Evolutionary conservation across 768 basidiomycete genomes (phyloP).

Genomic region (Leccinum fibrillosum): DNA sequence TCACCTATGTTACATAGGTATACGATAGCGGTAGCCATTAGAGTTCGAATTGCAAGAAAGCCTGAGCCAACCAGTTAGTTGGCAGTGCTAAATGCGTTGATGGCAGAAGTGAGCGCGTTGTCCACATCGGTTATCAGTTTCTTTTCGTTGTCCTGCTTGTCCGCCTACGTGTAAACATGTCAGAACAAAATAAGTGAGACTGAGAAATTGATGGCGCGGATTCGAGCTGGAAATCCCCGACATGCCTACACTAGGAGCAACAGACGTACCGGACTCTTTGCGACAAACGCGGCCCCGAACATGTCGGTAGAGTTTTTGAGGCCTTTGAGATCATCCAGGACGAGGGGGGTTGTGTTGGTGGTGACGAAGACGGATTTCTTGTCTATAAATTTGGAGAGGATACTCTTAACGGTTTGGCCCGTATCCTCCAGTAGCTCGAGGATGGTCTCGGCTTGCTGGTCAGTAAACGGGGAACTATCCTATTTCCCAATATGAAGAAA

Average conservation of each 20-base stretch:
- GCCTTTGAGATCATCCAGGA: neutral
- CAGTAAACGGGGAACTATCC: neutral
- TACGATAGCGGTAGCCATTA: neutral
- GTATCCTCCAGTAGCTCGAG: fast-evolving
- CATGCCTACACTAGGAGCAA: neutral
- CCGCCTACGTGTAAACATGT: neutral
- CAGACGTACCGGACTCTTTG: conserved; percentile 3
- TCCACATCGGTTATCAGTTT: neutral
- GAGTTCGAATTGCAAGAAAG: neutral
- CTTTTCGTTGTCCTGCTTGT: neutral
- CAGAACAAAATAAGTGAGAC: neutral
- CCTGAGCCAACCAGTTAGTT: neutral
- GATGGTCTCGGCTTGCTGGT: neutral
- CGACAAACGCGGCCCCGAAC: neutral
- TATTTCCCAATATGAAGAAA: neutral
- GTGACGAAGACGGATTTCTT: neutral
- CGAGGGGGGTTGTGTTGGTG: fast-evolving
- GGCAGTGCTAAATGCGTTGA: neutral
- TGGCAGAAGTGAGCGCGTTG: neutral
- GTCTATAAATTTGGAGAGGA: neutral
- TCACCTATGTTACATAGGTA: neutral
- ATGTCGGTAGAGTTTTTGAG: neutral
- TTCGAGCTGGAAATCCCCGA: neutral
- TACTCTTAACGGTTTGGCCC: neutral
- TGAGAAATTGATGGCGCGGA: neutral